phyloP scores from a whole-genome alignment of 345 rosid genomes.

The Stellera chamaejasme region DNA sequence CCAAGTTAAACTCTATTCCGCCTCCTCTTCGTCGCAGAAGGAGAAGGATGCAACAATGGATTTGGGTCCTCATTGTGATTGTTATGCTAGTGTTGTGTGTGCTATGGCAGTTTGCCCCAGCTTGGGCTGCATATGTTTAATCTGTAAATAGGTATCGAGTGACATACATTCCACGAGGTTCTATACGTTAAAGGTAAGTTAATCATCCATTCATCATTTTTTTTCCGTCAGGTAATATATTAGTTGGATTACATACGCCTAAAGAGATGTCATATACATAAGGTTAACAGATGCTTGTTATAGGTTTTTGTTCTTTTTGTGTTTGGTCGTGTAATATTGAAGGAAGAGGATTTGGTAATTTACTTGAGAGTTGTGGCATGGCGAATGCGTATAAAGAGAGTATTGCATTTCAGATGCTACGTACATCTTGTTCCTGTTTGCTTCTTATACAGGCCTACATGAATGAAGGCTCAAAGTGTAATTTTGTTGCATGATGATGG shows the following conservation, averaged over 20 bases:
- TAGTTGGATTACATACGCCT: slow-evolving; percentile 8
- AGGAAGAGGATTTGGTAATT: slow-evolving; percentile 1
- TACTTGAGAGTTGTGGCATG: slow-evolving; percentile 15
- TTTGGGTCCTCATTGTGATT: slow-evolving; percentile 53
- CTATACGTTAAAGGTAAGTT: slow-evolving; percentile 20
- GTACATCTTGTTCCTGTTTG: no score
- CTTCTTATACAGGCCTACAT: no score
- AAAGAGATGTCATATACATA: slow-evolving; percentile 3
- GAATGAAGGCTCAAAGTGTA: no score
- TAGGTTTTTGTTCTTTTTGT: no score
- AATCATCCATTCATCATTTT: background rate
- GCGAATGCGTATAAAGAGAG: slow-evolving; percentile 1
- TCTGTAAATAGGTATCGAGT: background rate
- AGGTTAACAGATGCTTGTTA: background rate
- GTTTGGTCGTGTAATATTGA: slow-evolving; percentile 5
- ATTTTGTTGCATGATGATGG: no score
- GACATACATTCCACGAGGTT: background rate
- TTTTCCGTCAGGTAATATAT: background rate
- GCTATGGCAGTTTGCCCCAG: slow-evolving; percentile 40
- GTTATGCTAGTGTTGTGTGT: slow-evolving; percentile 39
- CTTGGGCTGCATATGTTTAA: slow-evolving; percentile 17
- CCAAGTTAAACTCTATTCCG: slow-evolving; percentile 51
- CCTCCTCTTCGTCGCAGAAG: slow-evolving; percentile 62
- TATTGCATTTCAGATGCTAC: no score
- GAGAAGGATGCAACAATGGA: slow-evolving; percentile 70